Base-by-base conservation (phyloP, 1,284 basidiomycete species). In the Termitomyces sp. region DNA sequence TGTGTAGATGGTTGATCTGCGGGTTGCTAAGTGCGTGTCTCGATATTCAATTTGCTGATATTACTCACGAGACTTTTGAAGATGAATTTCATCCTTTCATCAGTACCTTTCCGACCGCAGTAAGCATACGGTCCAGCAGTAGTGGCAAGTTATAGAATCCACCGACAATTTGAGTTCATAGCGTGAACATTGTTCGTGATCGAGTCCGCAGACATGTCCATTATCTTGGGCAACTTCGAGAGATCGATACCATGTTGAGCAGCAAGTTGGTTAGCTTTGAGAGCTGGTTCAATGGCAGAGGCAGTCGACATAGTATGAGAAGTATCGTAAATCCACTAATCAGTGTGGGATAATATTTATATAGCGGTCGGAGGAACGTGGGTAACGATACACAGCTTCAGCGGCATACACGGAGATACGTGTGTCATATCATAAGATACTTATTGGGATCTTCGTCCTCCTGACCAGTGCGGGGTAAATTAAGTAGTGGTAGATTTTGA, bases 1-100 rank as follows among this genome's bases (percentile, higher is more conserved):
- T 77, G 65, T 92, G 90, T 1, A 92, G 61, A 64, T 92, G 87
- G 46, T 73, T 72, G 42, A 86, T 58, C 71, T 73, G 28, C 3
- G 34, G 28, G 12, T 39, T 5, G 48, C 26, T 13, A 28, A 30
- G n/a, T 42, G n/a, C 41, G 21, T 39, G 15, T 44, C 31, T 21
- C 30, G 5, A 34, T 44, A 33, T 30, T 40, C 15, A 44, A 24
- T 4, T n/a, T 2, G 5, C 1, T 21, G 19, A 19, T n/a, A 19
- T 12, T 2, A 61, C 70, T 5, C 47, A 75, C 74, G 53, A 77
- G 58, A 50, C 67, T 70, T 55, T 68, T 68, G 56, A 77, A 70
- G 26, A 78, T 61, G 40, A 75, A 72, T 53, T 73, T 75, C 58
- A 64, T 69, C 55, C 76, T 65, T 52, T 74, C 72, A 58, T 76